Evolutionary conservation across 2,329 filamentous ascomycete genomes (phyloP).

Genomic region (Claviceps sp.): DNA sequence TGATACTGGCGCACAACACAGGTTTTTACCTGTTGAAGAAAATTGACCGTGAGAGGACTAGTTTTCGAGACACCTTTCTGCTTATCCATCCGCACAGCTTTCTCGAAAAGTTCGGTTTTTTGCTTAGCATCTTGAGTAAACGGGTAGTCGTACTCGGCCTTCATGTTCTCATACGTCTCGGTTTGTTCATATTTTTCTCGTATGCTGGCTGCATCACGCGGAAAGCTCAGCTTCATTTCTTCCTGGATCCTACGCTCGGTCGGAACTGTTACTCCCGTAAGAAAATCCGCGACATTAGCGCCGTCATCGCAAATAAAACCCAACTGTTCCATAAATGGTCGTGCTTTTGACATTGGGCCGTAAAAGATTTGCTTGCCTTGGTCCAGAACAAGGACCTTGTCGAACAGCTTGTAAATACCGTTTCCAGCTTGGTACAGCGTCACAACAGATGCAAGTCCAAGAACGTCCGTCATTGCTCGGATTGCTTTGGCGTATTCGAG

Average conservation of each 20-base stretch:
- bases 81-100: conserved; percentile 40
- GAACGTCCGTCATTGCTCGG: conserved; percentile 49
- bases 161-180: conserved; percentile 34
- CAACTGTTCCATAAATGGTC: conserved; percentile 49
- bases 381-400: conserved; percentile 57
- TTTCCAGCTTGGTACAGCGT: conserved; percentile 60
- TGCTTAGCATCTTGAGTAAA: conserved; percentile 31
- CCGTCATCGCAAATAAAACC: conserved; percentile 50
- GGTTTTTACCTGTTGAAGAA: conserved; percentile 40
- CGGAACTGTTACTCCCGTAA: conserved; percentile 53
- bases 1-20: conserved; percentile 49
- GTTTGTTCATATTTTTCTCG: conserved; percentile 38
- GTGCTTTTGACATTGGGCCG: conserved; percentile 43
- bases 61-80: conserved; percentile 35
- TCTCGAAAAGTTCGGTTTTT: conserved; percentile 39
- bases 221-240: conserved; percentile 27
- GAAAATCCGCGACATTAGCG: conserved; percentile 51
- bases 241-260: conserved; percentile 50
- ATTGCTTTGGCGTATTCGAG: conserved; percentile 47
- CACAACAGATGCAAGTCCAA: conserved; percentile 46
- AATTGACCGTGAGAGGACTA: conserved; percentile 43
- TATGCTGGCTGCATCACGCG: conserved; percentile 31
- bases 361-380: conserved; percentile 54
- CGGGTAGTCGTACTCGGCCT: conserved; percentile 43
- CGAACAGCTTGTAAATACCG: conserved; percentile 55